These are phyloP conservation scores for Thelephora terrestris DNA, from an alignment of 1,284 basidiomycete genomes.

Conservation along the genomic window DNA sequence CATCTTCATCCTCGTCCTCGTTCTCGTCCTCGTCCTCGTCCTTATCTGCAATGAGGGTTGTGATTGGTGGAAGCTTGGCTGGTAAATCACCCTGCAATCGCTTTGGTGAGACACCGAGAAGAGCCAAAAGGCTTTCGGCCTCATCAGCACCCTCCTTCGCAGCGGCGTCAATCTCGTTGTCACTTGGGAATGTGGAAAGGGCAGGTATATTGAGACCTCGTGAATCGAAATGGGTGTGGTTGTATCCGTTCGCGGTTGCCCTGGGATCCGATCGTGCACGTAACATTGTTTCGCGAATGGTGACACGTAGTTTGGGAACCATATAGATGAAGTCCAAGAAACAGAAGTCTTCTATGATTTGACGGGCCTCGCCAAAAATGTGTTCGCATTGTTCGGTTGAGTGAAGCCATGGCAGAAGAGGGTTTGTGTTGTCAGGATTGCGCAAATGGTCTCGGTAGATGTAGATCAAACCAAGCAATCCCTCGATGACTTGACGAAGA, in stretches of 20 bases:
- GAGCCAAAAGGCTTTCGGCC: slow-evolving; percentile 1
- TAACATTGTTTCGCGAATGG: neutral
- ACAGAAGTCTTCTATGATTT: too few relatives aligned
- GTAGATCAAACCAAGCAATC: slow-evolving; percentile 22
- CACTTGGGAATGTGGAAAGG: slow-evolving; percentile 8
- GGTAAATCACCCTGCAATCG: too few relatives aligned
- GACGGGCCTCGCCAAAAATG: too few relatives aligned
- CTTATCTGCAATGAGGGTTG: too few relatives aligned
- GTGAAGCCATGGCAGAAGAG: slow-evolving; percentile 31
- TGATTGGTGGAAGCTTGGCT: too few relatives aligned
- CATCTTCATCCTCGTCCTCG: too few relatives aligned
- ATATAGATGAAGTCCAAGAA: neutral
- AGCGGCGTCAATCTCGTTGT: slow-evolving; percentile 5
- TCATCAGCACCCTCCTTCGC: slow-evolving; percentile 9
- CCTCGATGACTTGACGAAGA: slow-evolving; percentile 18
- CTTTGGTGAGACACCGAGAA: too few relatives aligned
- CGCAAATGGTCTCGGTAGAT: slow-evolving; percentile 25
- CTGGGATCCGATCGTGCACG: too few relatives aligned
- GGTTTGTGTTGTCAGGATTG: slow-evolving; percentile 11
- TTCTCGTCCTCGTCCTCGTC: too few relatives aligned
- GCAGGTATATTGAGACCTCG: slow-evolving; percentile 4
- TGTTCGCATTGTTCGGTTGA: slow-evolving; percentile 28
- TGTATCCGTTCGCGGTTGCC: slow-evolving; percentile 11
- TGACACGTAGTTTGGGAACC: neutral
- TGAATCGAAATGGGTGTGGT: slow-evolving; percentile 10